Evolutionary conservation across 106 monocot genomes (phyloP).

Genomic region (Phalaenopsis equestris): DNA sequence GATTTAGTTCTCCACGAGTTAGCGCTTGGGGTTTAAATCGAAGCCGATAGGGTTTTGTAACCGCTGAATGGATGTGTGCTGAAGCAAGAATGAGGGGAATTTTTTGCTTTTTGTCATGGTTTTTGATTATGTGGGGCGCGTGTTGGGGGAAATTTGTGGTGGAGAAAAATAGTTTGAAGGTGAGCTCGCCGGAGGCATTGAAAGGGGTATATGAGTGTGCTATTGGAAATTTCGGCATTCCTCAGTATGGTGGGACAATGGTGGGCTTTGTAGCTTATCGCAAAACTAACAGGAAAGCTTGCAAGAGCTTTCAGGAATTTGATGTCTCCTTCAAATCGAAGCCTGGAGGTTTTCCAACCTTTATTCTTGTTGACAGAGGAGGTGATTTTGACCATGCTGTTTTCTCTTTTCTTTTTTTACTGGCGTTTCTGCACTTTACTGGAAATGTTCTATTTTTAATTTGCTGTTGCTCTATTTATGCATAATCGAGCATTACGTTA

Average conservation of each 20-base stretch:
- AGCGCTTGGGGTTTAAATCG: not conserved
- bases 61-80: not conserved
- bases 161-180: constrained; percentile 58
- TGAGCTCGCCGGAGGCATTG: constrained; percentile 31
- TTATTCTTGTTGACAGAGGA: constrained; percentile 56
- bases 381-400: constrained; percentile 16
- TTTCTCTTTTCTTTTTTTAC: not conserved
- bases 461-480: not conserved
- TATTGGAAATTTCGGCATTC: constrained; percentile 33
- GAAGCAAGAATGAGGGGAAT: constrained; percentile 21
- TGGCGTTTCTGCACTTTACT: not conserved
- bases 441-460: too few species aligned
- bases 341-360: constrained; percentile 35
- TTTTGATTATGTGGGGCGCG: constrained; percentile 7
- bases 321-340: constrained; percentile 37
- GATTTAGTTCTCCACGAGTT: not conserved
- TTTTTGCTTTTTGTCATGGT: constrained; percentile 16
- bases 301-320: constrained; percentile 34
- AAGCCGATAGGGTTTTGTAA: not conserved
- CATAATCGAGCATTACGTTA: too few species aligned
- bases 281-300: constrained; percentile 30
- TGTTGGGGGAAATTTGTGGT: constrained; percentile 42
- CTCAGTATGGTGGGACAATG: constrained; percentile 61
- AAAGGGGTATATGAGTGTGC: constrained; percentile 26
- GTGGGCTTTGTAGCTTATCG: constrained; percentile 38